phyloP scores from a whole-genome alignment of 2,329 filamentous ascomycete genomes.

The Fusarium sp. region DNA sequence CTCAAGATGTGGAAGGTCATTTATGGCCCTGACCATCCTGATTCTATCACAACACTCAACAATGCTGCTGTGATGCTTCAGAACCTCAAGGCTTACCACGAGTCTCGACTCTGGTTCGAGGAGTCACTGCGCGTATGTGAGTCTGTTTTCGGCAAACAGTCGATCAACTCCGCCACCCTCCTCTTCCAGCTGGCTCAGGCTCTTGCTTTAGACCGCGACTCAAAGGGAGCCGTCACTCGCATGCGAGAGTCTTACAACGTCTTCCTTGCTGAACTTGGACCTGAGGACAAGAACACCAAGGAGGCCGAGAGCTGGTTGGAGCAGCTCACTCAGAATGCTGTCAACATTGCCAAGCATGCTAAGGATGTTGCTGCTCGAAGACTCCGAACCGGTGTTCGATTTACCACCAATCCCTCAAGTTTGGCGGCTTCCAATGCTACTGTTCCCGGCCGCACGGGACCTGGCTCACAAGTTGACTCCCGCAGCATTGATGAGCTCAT shows the following conservation, averaged over 20 bases:
- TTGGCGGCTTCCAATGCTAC: slow-evolving; percentile 45
- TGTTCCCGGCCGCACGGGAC: slow-evolving; percentile 48
- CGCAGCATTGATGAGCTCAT: slow-evolving; percentile 93
- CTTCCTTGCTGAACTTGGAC: slow-evolving; percentile 87
- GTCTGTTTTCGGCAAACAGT: slow-evolving; percentile 87
- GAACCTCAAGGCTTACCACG: slow-evolving; percentile 91
- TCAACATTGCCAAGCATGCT: slow-evolving; percentile 91
- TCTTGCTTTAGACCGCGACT: slow-evolving; percentile 93
- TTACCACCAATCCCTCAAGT: slow-evolving; percentile 59
- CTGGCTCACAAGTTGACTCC: slow-evolving; percentile 68
- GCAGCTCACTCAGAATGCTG: slow-evolving; percentile 94
- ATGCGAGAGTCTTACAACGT: slow-evolving; percentile 99
- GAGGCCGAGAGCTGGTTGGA: slow-evolving; percentile 97
- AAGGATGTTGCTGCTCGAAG: slow-evolving; percentile 85
- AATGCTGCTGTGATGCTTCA: slow-evolving; percentile 99
- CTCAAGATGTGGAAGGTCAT: slow-evolving; percentile 97
- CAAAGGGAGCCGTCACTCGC: slow-evolving; percentile 87
- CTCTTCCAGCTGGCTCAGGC: slow-evolving; percentile 98
- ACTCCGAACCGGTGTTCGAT: slow-evolving; percentile 75
- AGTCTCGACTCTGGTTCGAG: slow-evolving; percentile 97
- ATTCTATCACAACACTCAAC: slow-evolving; percentile 98
- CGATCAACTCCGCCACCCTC: slow-evolving; percentile 92
- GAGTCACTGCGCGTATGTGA: slow-evolving; percentile 90
- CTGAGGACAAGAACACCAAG: slow-evolving; percentile 96
- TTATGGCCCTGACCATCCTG: slow-evolving; percentile 91